Conservation (phyloP, 2,329 filamentous ascomycete species). For the Colletotrichum cuscutae region DNA sequence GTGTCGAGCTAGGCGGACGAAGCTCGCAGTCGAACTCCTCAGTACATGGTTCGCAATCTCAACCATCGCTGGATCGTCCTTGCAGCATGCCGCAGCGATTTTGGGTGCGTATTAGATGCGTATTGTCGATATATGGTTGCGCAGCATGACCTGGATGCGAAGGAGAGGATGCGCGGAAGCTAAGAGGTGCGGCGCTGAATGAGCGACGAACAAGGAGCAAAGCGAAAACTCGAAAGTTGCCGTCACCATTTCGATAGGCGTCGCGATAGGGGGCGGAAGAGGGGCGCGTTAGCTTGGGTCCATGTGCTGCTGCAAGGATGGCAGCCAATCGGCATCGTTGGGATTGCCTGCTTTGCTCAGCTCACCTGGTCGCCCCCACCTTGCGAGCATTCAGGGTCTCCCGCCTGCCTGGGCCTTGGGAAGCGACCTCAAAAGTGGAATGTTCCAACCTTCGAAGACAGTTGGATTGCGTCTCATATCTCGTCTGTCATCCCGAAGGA, state of each 20-base stretch:
- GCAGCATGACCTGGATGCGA: conserved; percentile 39
- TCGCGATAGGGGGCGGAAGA: conserved; percentile 27
- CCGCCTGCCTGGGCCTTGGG: neutral
- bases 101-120: neutral
- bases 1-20: conserved; percentile 63
- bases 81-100: conserved; percentile 3
- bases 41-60: conserved; percentile 43
- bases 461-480: no score
- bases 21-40: conserved; percentile 55
- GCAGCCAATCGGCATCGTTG: conserved; percentile 20
- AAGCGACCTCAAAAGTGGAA: neutral
- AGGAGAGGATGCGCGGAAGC: conserved; percentile 38
- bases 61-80: conserved; percentile 25
- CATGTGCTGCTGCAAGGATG: neutral
- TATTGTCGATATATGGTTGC: neutral
- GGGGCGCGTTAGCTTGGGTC: conserved; percentile 29
- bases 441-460: no score
- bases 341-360: conserved; percentile 6
- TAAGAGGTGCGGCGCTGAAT: conserved; percentile 42
- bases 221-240: conserved; percentile 22
- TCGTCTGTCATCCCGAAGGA: no score
- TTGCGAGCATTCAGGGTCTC: conserved; percentile 2
- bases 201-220: conserved; percentile 17
- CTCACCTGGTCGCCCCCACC: conserved; percentile 1
- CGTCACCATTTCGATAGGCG: conserved; percentile 30